Conservation (phyloP, 805 yeast species). For the Candida germanica region DNA sequence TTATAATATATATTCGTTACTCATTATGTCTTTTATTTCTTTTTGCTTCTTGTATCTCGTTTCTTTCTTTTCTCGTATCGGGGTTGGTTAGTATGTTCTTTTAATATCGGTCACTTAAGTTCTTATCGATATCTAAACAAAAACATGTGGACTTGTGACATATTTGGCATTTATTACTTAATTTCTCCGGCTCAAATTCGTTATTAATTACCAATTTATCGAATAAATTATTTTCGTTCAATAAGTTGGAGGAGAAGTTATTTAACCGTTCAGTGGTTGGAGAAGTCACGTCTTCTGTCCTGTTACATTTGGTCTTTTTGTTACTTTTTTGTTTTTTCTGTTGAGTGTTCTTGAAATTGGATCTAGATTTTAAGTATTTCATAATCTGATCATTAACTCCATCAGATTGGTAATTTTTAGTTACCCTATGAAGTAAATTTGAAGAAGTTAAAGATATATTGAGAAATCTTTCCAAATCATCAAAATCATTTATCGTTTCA, state of each 20-base stretch:
- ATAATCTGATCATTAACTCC: slow-evolving; percentile 23
- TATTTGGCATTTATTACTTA: slow-evolving; percentile 37
- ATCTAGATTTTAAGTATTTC: slow-evolving; percentile 19
- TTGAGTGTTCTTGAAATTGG: slow-evolving; percentile 13
- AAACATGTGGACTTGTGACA: slow-evolving; percentile 35
- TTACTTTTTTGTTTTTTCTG: slow-evolving; percentile 7
- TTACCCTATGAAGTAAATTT: slow-evolving; percentile 37
- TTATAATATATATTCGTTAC: no score
- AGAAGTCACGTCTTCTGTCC: not conserved
- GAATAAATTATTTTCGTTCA: slow-evolving; percentile 15
- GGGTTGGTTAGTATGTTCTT: no score
- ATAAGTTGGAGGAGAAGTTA: slow-evolving; percentile 10
- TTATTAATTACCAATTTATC: slow-evolving; percentile 14
- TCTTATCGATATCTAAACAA: slow-evolving; percentile 37
- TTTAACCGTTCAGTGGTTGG: slow-evolving; percentile 1
- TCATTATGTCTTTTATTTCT: no score
- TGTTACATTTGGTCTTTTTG: slow-evolving; percentile 4
- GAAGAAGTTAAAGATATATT: slow-evolving; percentile 36
- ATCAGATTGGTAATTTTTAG: slow-evolving; percentile 21
- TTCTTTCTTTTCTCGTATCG: no score
- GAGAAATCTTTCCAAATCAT: slow-evolving; percentile 39
- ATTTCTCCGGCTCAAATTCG: slow-evolving; percentile 7
- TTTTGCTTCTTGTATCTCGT: no score
- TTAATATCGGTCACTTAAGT: no score
- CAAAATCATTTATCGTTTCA: slow-evolving; percentile 36